Evolutionary conservation across 768 basidiomycete genomes (phyloP).

Genomic region (Suillus decipiens): DNA sequence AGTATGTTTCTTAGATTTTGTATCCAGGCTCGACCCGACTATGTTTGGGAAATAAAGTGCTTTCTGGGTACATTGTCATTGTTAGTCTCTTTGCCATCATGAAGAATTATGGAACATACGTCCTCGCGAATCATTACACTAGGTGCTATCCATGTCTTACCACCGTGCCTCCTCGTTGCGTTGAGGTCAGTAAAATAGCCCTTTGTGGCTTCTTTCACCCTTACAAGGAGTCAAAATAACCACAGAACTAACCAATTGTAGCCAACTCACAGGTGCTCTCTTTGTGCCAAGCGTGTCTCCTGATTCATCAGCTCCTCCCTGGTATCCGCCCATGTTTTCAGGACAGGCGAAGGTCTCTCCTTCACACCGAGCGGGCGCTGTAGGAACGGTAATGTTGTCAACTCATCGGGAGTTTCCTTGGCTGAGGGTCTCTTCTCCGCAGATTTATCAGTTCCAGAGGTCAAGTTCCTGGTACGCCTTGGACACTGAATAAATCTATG

Average conservation of each 20-base stretch:
- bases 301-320: constrained; percentile 71
- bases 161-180: constrained; percentile 78
- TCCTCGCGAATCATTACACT: constrained; percentile 87
- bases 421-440: not conserved
- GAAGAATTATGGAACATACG: constrained; percentile 47
- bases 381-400: constrained; percentile 38
- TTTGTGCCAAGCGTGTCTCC: constrained; percentile 68
- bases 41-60: constrained; percentile 92
- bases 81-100: constrained; percentile 3
- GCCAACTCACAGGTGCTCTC: constrained; percentile 54
- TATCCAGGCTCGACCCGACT: constrained; percentile 64
- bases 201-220: constrained; percentile 64
- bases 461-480: constrained; percentile 1
- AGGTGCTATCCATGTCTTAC: constrained; percentile 95
- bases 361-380: constrained; percentile 76
- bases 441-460: not conserved
- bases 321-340: constrained; percentile 59
- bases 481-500: constrained; percentile 12
- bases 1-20: constrained; percentile 62
- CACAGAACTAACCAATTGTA: not conserved
- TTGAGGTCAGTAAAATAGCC: constrained; percentile 91
- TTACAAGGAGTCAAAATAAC: constrained; percentile 25
- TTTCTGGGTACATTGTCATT: constrained; percentile 53
- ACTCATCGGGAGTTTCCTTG: constrained; percentile 5
- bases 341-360: constrained; percentile 62